These are phyloP conservation scores for Coniella vitis DNA, from an alignment of 2,329 filamentous ascomycete genomes.

Conservation along the genomic window DNA sequence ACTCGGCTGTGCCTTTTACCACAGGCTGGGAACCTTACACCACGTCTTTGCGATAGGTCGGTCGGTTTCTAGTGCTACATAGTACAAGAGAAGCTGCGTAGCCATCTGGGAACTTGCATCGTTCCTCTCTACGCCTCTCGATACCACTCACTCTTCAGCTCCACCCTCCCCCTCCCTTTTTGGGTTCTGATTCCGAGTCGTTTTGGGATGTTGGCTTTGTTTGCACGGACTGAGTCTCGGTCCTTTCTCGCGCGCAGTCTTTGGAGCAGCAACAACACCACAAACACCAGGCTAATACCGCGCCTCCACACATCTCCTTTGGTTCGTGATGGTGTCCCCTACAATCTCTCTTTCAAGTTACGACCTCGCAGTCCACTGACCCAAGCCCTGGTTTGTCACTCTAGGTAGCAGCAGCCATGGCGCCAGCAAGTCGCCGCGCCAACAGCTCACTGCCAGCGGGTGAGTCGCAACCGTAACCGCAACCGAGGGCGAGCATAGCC, in stretches of 20 bases:
- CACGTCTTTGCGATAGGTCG: constrained; percentile 8
- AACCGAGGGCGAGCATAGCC: not conserved
- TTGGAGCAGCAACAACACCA: constrained; percentile 4
- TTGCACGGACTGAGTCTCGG: constrained; percentile 30
- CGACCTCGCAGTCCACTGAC: not conserved
- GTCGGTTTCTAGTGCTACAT: not conserved
- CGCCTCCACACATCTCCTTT: constrained; percentile 21
- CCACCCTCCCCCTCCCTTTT: not conserved
- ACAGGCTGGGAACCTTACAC: constrained; percentile 5
- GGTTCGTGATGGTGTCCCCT: constrained; percentile 18
- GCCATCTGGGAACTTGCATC: too few species aligned
- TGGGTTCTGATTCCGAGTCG: constrained; percentile 1
- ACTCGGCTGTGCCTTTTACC: not conserved
- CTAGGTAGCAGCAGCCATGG: constrained; percentile 40
- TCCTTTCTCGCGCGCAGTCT: constrained; percentile 17
- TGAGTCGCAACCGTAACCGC: constrained; percentile 23
- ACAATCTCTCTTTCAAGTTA: constrained; percentile 5
- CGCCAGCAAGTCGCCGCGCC: constrained; percentile 44
- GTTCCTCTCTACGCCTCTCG: not conserved
- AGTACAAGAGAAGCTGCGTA: too few species aligned
- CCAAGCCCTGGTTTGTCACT: not conserved
- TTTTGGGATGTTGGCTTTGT: constrained; percentile 30
- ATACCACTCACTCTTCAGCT: not conserved
- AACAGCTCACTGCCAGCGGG: constrained; percentile 52
- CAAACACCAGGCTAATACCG: constrained; percentile 23